Conservation (phyloP, 2,329 filamentous ascomycete genomes). For the Alternaria solani region DNA sequence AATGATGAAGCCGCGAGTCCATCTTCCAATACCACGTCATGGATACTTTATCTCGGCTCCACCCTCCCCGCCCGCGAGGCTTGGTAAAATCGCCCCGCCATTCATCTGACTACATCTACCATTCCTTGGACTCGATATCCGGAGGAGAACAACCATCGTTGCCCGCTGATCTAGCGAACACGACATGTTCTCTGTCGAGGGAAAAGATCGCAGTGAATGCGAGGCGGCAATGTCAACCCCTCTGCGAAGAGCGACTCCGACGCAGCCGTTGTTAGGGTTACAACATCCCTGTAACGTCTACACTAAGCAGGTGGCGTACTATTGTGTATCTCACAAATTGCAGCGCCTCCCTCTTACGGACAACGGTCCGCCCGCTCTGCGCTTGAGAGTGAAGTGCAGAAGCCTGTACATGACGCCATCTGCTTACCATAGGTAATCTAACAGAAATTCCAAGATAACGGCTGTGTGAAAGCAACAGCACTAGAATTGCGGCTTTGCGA, state of each 20-base stretch:
- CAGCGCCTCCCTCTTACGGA: background rate
- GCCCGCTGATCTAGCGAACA: background rate
- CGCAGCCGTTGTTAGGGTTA: background rate
- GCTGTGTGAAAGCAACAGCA: background rate
- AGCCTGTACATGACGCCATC: conserved; percentile 1
- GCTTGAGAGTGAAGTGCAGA: background rate
- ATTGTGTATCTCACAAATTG: background rate
- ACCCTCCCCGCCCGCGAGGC: background rate
- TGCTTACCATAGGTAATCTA: background rate
- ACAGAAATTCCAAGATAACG: background rate
- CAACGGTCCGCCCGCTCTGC: background rate
- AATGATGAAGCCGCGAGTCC: conserved; percentile 1
- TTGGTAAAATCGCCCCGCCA: background rate
- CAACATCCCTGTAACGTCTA: background rate
- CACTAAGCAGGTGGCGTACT: background rate
- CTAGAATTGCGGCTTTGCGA: background rate
- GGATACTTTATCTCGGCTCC: background rate
- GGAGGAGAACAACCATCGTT: background rate
- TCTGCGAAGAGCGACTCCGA: background rate
- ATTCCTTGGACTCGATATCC: background rate
- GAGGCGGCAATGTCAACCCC: background rate
- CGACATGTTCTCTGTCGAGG: background rate
- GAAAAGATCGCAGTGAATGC: background rate
- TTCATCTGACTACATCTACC: background rate
- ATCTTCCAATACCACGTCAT: conserved; percentile 5